phyloP scores from a whole-genome alignment of 1,284 basidiomycete species.

The Caloboletus firmus region DNA sequence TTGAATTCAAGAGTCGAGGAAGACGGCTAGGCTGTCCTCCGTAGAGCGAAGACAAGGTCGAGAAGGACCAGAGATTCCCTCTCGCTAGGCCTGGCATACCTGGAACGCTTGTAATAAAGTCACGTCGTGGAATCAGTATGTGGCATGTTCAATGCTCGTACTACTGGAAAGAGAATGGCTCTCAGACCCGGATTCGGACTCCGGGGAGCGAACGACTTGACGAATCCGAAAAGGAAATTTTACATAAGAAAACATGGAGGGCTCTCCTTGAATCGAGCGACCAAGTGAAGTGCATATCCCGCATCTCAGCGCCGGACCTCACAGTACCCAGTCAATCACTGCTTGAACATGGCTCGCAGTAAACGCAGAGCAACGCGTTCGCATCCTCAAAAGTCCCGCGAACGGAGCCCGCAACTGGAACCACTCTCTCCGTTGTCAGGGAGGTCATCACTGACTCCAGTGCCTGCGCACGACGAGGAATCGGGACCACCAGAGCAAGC shows the following conservation, averaged over 20 bases:
- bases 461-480: conserved; percentile 30
- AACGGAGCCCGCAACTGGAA: conserved; percentile 29
- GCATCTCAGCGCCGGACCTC: conserved; percentile 9
- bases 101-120: background rate
- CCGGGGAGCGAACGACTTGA: background rate
- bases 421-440: conserved; percentile 33
- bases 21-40: background rate
- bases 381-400: conserved; percentile 29
- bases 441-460: conserved; percentile 33
- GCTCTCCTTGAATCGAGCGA: conserved; percentile 1
- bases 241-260: conserved; percentile 20
- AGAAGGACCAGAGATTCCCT: background rate
- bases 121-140: background rate
- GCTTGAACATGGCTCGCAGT: conserved; percentile 32
- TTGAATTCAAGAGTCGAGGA: background rate
- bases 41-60: background rate
- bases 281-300: conserved; percentile 9
- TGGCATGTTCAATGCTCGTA: too few species aligned
- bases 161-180: background rate
- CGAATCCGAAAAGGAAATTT: conserved; percentile 18
- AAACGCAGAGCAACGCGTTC: conserved; percentile 35
- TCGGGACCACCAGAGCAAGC: conserved; percentile 20
- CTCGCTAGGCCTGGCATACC: background rate
- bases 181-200: background rate
- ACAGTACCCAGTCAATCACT: conserved; percentile 8